Conservation (phyloP, 768 basidiomycete species). For the Hortiboletus flavorubellus region DNA sequence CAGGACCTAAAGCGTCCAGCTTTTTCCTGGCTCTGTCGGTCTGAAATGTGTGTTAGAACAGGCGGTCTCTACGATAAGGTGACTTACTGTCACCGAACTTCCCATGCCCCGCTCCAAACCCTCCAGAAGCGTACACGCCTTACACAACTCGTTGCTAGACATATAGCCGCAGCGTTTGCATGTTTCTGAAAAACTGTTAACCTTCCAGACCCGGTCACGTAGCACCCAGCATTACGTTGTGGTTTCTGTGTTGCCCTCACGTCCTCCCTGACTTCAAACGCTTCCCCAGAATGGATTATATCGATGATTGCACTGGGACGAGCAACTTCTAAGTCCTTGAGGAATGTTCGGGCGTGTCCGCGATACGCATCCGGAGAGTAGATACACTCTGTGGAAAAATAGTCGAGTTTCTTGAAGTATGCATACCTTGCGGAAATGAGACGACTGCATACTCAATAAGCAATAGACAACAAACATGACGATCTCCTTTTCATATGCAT, state of each 20-base stretch:
- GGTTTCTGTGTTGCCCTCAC: slow-evolving; percentile 80
- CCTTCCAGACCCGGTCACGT: neutral
- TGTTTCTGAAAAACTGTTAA: slow-evolving; percentile 53
- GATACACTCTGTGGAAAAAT: slow-evolving; percentile 99
- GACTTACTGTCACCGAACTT: slow-evolving; percentile 55
- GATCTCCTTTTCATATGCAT: slow-evolving; percentile 99
- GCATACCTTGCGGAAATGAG: slow-evolving; percentile 71
- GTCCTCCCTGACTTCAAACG: slow-evolving; percentile 81
- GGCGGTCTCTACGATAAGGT: neutral
- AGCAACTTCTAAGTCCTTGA: slow-evolving; percentile 94
- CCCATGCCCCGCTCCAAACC: slow-evolving; percentile 85
- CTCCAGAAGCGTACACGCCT: slow-evolving; percentile 88
- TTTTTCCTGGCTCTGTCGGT: slow-evolving; percentile 66
- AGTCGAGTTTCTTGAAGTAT: slow-evolving; percentile 98
- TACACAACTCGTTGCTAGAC: slow-evolving; percentile 95
- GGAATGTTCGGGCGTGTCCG: slow-evolving; percentile 89
- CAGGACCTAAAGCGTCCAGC: slow-evolving; percentile 54
- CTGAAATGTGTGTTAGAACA: slow-evolving; percentile 35
- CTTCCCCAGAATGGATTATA: slow-evolving; percentile 95
- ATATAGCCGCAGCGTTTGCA: slow-evolving; percentile 94
- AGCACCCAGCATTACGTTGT: slow-evolving; percentile 60
- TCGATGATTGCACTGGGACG: slow-evolving; percentile 96
- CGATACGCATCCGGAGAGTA: slow-evolving; percentile 99
- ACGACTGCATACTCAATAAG: slow-evolving; percentile 1
- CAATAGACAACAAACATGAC: slow-evolving; percentile 68